Conservation (phyloP, 179 eudicot species). For the Pouteria campechiana region DNA sequence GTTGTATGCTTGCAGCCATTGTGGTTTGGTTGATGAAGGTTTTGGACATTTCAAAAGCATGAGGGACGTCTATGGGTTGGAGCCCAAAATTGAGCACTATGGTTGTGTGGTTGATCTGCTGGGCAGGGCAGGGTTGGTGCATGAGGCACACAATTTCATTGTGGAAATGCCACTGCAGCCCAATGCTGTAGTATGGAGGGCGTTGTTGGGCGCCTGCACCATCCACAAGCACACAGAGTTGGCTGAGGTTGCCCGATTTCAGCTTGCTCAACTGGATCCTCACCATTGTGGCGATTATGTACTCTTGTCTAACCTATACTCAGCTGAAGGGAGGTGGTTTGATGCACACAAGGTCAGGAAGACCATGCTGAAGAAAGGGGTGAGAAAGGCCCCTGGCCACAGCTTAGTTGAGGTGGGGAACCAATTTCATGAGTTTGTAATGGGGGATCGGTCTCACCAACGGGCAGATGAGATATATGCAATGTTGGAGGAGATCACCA, state of each 20-base stretch:
- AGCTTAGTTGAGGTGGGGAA: constrained; percentile 84
- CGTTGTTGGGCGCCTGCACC: constrained; percentile 65
- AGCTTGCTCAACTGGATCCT: constrained; percentile 49
- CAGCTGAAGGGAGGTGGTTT: constrained; percentile 65
- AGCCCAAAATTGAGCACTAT: constrained; percentile 62
- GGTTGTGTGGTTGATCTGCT: constrained; percentile 83
- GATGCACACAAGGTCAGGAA: constrained; percentile 57
- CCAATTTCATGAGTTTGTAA: constrained; percentile 52
- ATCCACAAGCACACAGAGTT: constrained; percentile 35
- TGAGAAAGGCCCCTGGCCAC: constrained; percentile 57
- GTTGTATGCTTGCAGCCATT: constrained; percentile 82
- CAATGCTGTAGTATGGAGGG: constrained; percentile 75
- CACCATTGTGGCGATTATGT: constrained; percentile 82
- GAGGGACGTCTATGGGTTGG: constrained; percentile 32
- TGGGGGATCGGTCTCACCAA: constrained; percentile 73
- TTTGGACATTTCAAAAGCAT: constrained; percentile 48
- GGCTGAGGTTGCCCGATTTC: constrained; percentile 47
- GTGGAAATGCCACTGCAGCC: constrained; percentile 49
- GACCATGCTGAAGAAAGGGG: constrained; percentile 59
- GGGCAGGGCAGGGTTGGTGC: constrained; percentile 59
- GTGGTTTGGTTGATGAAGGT: constrained; percentile 71
- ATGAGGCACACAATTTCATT: constrained; percentile 53
- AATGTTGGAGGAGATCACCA: constrained; percentile 53
- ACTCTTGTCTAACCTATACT: constrained; percentile 77
- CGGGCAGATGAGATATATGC: constrained; percentile 53